These are phyloP conservation scores for Scedosporium minutisporum DNA, from an alignment of 2,329 filamentous ascomycete species.

Conservation along the genomic window DNA sequence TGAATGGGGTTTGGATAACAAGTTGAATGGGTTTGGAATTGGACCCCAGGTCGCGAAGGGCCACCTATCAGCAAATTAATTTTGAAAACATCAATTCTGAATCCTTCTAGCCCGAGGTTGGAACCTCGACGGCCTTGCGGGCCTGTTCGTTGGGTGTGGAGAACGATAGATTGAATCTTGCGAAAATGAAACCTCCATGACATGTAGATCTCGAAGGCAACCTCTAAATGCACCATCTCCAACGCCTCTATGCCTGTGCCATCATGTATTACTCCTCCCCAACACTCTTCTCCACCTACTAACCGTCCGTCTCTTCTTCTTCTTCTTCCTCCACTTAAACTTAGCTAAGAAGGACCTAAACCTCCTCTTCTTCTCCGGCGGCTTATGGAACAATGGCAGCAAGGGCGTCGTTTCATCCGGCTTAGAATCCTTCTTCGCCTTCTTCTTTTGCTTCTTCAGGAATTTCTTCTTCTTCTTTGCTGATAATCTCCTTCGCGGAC, in stretches of 20 bases:
- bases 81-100: too few species aligned
- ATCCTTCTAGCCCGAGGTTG: too few species aligned
- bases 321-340: constrained; percentile 6
- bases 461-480: background rate
- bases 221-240: background rate
- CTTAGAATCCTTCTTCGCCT: background rate
- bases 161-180: background rate
- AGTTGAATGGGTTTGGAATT: too few species aligned
- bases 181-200: background rate
- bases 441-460: constrained; percentile 1
- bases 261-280: background rate
- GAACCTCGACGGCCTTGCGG: too few species aligned
- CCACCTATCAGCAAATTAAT: too few species aligned
- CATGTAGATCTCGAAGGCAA: background rate
- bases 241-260: background rate
- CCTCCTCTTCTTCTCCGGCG: background rate
- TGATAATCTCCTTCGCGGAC: background rate
- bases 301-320: constrained; percentile 1
- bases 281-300: constrained; percentile 5
- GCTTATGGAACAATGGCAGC: constrained; percentile 3
- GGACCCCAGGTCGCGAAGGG: too few species aligned
- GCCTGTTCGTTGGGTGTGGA: too few species aligned
- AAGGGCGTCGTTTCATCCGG: constrained; percentile 4
- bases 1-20: too few species aligned
- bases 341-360: constrained; percentile 5